A percentile compares a stretch with the other conserved stretches of the same genome.
Evolutionary conservation across 345 rosid genomes (phyloP).

Genomic region (Citrus cavaleriei): DNA sequence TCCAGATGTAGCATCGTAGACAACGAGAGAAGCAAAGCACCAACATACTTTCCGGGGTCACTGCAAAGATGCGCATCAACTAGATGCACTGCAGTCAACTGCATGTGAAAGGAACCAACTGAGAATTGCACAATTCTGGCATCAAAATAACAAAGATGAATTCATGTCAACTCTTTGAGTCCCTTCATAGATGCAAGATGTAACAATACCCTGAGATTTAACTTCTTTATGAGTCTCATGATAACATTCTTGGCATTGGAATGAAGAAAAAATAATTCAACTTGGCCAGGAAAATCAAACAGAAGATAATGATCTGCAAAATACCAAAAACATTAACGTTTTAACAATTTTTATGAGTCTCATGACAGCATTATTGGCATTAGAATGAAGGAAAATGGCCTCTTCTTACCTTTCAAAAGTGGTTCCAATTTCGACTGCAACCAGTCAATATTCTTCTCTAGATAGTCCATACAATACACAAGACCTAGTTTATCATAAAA

Average conservation of each 20-base stretch:
- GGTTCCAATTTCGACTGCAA: constrained; percentile 20
- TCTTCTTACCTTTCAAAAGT: constrained; percentile 57
- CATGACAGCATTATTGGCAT: not conserved
- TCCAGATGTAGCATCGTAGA: constrained; percentile 95
- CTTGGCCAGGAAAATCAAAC: constrained; percentile 98
- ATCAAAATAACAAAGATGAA: constrained; percentile 7
- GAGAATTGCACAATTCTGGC: constrained; percentile 7
- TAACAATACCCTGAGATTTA: constrained; percentile 76
- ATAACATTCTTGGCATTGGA: constrained; percentile 71
- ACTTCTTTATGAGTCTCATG: constrained; percentile 67
- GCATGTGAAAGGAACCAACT: constrained; percentile 29
- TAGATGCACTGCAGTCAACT: constrained; percentile 90
- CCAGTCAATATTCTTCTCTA: too few species aligned
- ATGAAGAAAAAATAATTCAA: constrained; percentile 84
- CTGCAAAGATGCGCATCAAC: constrained; percentile 89
- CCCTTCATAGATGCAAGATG: not conserved
- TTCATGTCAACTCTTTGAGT: not conserved
- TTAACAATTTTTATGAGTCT: not conserved
- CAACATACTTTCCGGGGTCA: constrained; percentile 83
- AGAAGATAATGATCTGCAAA: constrained; percentile 91
- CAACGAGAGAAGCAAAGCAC: constrained; percentile 79
- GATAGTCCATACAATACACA: constrained; percentile 2
- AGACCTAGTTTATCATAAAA: constrained; percentile 46
- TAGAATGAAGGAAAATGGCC: too few species aligned
- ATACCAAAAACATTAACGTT: constrained; percentile 13